A percentile compares a stretch with the other conserved stretches of the same genome.
phyloP scores from a whole-genome alignment of 2,329 filamentous ascomycete genomes.

The Talaromyces verruculosus region DNA sequence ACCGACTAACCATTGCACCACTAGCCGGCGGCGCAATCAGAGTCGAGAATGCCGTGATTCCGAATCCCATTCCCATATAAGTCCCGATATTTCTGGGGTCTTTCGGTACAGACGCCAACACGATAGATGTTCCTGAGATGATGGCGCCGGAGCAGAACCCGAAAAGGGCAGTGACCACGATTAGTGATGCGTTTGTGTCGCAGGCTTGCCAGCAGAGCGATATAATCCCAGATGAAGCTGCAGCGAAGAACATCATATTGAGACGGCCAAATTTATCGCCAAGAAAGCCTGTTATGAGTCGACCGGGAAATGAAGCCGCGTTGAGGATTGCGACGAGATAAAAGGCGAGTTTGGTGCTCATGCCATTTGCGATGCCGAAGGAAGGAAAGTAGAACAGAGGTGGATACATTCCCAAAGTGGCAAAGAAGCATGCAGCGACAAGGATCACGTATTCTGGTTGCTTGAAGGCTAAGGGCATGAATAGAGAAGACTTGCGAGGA shows the following conservation, averaged over 20 bases:
- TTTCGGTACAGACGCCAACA: conserved; percentile 21
- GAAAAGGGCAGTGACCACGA: conserved; percentile 33
- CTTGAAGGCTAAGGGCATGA: conserved; percentile 27
- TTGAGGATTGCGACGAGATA: conserved; percentile 35
- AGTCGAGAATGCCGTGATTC: conserved; percentile 43
- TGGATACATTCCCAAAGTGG: conserved; percentile 30
- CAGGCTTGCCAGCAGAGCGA: conserved; percentile 32
- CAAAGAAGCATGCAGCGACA: conserved; percentile 27
- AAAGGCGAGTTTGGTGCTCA: conserved; percentile 27
- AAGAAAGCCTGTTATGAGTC: conserved; percentile 34
- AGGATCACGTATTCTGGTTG: conserved; percentile 26
- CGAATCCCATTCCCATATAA: conserved; percentile 27
- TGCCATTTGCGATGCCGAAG: conserved; percentile 28
- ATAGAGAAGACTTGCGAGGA: conserved; percentile 34
- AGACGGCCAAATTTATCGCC: conserved; percentile 34
- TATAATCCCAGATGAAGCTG: conserved; percentile 30
- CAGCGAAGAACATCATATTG: conserved; percentile 31
- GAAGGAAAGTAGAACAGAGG: conserved; percentile 36
- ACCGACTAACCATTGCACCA: conserved; percentile 46
- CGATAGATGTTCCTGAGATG: conserved; percentile 27
- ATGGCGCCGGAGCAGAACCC: conserved; percentile 39
- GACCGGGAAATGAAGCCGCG: conserved; percentile 35
- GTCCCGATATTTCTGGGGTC: conserved; percentile 25
- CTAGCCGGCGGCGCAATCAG: conserved; percentile 52
- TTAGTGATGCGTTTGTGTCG: conserved; percentile 29